Conservation (phyloP, 2,329 filamentous ascomycete genomes). For the Capronia epimyces region DNA sequence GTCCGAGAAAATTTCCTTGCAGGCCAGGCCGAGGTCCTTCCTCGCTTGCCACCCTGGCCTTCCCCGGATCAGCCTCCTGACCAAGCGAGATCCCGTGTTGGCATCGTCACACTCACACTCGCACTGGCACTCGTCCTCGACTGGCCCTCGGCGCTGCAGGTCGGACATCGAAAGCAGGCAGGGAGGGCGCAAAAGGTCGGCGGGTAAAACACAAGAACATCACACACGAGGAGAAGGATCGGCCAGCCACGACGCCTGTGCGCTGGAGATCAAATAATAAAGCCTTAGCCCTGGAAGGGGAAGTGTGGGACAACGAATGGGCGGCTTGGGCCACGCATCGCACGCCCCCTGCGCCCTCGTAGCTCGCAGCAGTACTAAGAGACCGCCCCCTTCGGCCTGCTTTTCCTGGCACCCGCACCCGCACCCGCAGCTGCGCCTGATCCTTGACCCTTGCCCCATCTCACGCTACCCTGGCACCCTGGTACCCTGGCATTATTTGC, state of each 20-base stretch:
- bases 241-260: neutral
- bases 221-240: neutral
- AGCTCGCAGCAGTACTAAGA: no score
- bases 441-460: slow-evolving; percentile 2
- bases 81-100: neutral
- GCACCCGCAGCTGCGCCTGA: neutral
- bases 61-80: neutral
- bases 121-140: no score
- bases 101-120: neutral
- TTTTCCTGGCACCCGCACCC: neutral
- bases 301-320: neutral
- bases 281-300: neutral
- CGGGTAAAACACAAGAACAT: neutral
- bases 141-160: no score
- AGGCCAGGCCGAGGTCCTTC: neutral
- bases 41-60: neutral
- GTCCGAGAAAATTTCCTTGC: neutral
- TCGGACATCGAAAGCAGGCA: no score
- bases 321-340: neutral
- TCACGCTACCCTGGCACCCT: no score
- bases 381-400: neutral
- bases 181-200: neutral
- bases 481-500: no score
- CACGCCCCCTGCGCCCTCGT: neutral
- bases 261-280: neutral